These are phyloP conservation scores for Blastobotrys capitulatus DNA, from an alignment of 1,139 yeast species.

Conservation along the genomic window DNA sequence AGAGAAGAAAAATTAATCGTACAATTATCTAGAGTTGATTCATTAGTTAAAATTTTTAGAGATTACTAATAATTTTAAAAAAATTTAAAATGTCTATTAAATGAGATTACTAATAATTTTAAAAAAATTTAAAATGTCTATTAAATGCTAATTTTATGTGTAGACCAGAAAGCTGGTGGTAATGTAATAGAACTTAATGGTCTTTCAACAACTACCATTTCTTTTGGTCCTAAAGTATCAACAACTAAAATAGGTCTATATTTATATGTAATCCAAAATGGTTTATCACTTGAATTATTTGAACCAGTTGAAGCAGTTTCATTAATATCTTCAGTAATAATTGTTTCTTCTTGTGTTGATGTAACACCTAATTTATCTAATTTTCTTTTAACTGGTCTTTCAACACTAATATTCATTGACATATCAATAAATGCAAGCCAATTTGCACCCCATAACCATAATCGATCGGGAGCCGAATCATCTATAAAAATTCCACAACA, in stretches of 20 bases:
- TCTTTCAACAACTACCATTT: constrained; percentile 71
- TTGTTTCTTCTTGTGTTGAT: constrained; percentile 30
- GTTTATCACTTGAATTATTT: constrained; percentile 22
- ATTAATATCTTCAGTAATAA: constrained; percentile 14
- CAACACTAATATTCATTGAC: constrained; percentile 50
- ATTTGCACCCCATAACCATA: constrained; percentile 86
- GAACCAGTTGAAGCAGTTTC: constrained; percentile 24
- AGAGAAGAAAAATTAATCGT: constrained; percentile 33
- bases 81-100: too few species aligned
- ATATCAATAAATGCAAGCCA: constrained; percentile 80
- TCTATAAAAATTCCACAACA: constrained; percentile 65
- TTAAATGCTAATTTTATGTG: constrained; percentile 51
- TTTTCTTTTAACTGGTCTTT: constrained; percentile 36
- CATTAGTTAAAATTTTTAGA: constrained; percentile 36
- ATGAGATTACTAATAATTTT: background rate
- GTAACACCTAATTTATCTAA: constrained; percentile 57
- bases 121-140: too few species aligned
- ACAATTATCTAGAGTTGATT: constrained; percentile 33
- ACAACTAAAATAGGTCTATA: constrained; percentile 71
- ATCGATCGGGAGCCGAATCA: constrained; percentile 36
- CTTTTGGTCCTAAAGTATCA: constrained; percentile 49
- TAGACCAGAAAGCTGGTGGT: constrained; percentile 69
- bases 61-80: constrained; percentile 37
- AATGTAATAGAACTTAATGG: constrained; percentile 59
- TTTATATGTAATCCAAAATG: constrained; percentile 73